Evolutionary conservation across 495 filamentous ascomycete species (phyloP), one percentile per base, ranked within the genome.

Genomic region (Xylaria flabelliformis): DNA sequence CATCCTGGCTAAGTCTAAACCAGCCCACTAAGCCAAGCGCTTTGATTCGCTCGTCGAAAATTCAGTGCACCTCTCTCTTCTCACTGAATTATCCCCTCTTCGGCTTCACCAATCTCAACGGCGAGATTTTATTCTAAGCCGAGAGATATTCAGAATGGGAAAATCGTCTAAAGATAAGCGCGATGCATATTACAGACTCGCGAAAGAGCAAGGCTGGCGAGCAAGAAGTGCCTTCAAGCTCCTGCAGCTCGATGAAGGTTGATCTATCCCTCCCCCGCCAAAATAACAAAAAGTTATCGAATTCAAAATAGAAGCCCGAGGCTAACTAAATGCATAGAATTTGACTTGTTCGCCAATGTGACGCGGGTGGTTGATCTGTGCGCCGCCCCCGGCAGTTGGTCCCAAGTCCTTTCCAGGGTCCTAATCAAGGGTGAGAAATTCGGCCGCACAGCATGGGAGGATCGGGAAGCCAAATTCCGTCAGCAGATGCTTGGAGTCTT

Each of bases 81-180:
- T 55, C 34, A 32, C 26, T 53, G 3, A 1, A 39, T 51, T 21
- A 19, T 44, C 42, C 48, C 8, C 58, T 34, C 51, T 59, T 21
- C 29, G 4, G 26, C 15, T 51, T 15, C 13, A 3, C 5, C 24
- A 6, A 46, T 36, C 46, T 53, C 42, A 51, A 51, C 26, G 15
- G 39, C 8, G 34, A 41, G 63, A 53, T 41, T 46, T 9, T 51
- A 63, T 69, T 48, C 9, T 41, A 32, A 19, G 17, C 9, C 39
- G 13, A 58, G 9, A 39, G 51, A 26, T 69, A 19, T 21, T 61
- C 67, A 61, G n/a, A 29, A 99, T 99, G 96, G 96, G 96, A 2
- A 98, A 98, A 80, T 97, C 96, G 0, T 97, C 95, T 46, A 99
- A 99, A 83, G 96, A 99, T 78, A 99, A 99, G 84, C 92, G 96